Evolutionary conservation across 2,329 filamentous ascomycete genomes (phyloP), one percentile per base, ranked within the genome.

Genomic region (Trichoderma koningiopsis): DNA sequence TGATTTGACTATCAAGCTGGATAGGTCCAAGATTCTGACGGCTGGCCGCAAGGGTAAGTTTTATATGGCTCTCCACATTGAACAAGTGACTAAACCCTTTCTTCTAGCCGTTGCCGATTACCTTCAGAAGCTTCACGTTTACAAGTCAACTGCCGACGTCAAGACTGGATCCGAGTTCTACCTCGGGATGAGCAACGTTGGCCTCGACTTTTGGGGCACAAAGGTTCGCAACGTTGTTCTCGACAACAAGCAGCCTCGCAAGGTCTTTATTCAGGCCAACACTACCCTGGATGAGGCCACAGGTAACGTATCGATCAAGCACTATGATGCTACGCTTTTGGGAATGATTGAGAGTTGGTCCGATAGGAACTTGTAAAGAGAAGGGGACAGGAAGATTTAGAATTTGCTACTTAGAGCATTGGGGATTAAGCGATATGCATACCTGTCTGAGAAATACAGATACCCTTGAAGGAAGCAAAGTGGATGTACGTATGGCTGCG

Each of bases 211-310:
- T 83, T 97, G 93, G 87, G 93, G 91, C 68, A 89, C 87, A 72
- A 91, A 91, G 81, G 88, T 97, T 31, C 86, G 95, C 68, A 88
- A 91, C 58, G 87, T 92, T 70, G 92, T 95, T 29, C 80, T 95
- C 53, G 84, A 86, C 74, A 92, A 92, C 80, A 93, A 93, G 82
- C 91, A 92, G 80, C 92, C 92, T n/a, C 84, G 92, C 70, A 94
- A 94, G 84, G 91, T 97, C 56, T 97, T 97, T 82, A 93, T 97
- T 66, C 94, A 97, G 83, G 93, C 93, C 70, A 98, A 97, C 80
- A 97, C 95, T 0, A 86, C 90, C 68, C 77, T 96, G 52, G 88
- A 91, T 71, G 86, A 88, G 78, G 82, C 86, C 14, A 88, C 86
- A 0, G 92, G 91, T 69, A 87, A 89, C 78, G 92, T 96, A 35